Percentiles rank a stretch among this genome's conserved stretches.
phyloP scores from a whole-genome alignment of 805 yeast genomes.

The Wickerhamiella kurtzmanii region DNA sequence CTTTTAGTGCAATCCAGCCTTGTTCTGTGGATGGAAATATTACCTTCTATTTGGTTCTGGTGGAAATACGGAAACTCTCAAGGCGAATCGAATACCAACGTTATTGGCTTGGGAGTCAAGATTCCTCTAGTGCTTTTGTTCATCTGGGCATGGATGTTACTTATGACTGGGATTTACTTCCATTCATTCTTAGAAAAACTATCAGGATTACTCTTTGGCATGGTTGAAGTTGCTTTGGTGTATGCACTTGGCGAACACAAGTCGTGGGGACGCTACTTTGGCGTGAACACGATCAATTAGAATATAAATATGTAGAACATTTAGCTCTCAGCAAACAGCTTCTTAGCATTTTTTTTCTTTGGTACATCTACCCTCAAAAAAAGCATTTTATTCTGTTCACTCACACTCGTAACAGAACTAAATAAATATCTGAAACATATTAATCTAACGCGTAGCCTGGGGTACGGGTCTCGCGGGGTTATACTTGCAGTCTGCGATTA shows the following conservation, averaged over 20 bases:
- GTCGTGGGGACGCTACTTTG: neutral
- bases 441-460: no score
- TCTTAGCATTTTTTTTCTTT: no score
- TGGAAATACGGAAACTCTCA: constrained; percentile 1
- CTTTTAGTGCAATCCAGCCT: constrained; percentile 53
- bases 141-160: constrained; percentile 77
- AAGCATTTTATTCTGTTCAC: no score
- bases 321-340: no score
- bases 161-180: constrained; percentile 73
- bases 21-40: constrained; percentile 51
- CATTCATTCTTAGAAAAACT: constrained; percentile 68
- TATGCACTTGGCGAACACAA: constrained; percentile 22
- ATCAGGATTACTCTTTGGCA: constrained; percentile 55
- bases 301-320: neutral
- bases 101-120: constrained; percentile 16
- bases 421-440: no score
- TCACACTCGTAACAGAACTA: no score
- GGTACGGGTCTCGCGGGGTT: no score
- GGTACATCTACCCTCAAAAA: no score
- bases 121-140: constrained; percentile 27
- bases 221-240: constrained; percentile 35
- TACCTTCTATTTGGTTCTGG: constrained; percentile 25
- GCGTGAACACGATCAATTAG: neutral
- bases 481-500: neutral
- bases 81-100: constrained; percentile 1